phyloP scores from a whole-genome alignment of 352 stramenopile genomes.

The Pythium insidiosum region DNA sequence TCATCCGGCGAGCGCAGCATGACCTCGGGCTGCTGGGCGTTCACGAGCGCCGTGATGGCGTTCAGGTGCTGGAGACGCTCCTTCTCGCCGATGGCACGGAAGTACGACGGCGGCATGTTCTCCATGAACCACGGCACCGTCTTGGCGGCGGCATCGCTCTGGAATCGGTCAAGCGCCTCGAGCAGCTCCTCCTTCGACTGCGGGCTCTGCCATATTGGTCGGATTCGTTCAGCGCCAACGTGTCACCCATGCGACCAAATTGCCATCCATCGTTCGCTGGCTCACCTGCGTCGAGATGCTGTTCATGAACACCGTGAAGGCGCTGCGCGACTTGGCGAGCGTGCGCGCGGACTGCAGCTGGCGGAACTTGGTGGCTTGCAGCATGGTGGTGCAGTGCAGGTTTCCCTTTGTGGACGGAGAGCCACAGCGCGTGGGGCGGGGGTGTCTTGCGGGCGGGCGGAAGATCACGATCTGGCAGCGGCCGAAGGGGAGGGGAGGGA shows the following conservation, averaged over 20 bases:
- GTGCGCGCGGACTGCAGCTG: slow-evolving; percentile 32
- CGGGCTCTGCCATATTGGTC: slow-evolving; percentile 7
- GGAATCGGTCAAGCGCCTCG: slow-evolving; percentile 52
- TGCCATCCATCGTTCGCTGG: too few relatives aligned
- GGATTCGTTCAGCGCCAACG: not conserved
- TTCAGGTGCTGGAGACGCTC: slow-evolving; percentile 83
- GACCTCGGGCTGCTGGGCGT: slow-evolving; percentile 71
- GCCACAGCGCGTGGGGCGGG: slow-evolving; percentile 13
- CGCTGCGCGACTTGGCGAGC: slow-evolving; percentile 17
- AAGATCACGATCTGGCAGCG: not conserved
- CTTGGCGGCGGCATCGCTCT: slow-evolving; percentile 58
- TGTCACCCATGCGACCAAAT: not conserved
- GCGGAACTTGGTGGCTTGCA: slow-evolving; percentile 56
- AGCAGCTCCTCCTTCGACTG: slow-evolving; percentile 40
- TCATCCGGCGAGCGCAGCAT: slow-evolving; percentile 74
- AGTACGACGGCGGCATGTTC: slow-evolving; percentile 89
- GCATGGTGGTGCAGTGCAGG: slow-evolving; percentile 24
- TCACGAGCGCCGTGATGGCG: slow-evolving; percentile 75
- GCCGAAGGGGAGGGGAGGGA: slow-evolving; percentile 1
- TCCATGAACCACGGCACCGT: slow-evolving; percentile 84
- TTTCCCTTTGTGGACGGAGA: slow-evolving; percentile 12
- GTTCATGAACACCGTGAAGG: slow-evolving; percentile 27
- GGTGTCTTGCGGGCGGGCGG: not conserved
- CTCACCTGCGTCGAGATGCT: slow-evolving; percentile 33
- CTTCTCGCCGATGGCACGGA: slow-evolving; percentile 77